phyloP scores from a whole-genome alignment of 257 asterid species.

The Solanum sejunctum region DNA sequence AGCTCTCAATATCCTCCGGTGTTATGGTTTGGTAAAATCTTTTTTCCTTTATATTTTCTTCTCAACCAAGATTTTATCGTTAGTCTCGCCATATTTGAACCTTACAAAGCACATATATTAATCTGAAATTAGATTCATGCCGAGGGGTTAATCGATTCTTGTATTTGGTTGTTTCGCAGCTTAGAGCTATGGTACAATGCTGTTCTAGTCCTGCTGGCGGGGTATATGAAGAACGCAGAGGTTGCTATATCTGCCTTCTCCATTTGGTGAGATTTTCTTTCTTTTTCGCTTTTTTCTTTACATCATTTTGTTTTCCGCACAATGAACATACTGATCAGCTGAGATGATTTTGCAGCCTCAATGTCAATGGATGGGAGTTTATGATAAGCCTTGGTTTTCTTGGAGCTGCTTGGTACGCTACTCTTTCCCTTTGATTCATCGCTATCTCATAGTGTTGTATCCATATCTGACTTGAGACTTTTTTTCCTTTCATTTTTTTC shows the following conservation, averaged over 20 bases:
- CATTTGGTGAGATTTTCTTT: constrained; percentile 37
- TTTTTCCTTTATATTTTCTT: neutral
- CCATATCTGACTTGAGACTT: neutral
- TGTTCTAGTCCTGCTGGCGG: constrained; percentile 70
- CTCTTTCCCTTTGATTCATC: neutral
- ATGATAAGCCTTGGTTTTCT: constrained; percentile 75
- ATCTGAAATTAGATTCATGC: neutral
- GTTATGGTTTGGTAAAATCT: constrained; percentile 71
- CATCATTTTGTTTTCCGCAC: neutral
- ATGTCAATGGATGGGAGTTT: constrained; percentile 76
- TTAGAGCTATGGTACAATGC: constrained; percentile 88
- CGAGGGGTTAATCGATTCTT: neutral
- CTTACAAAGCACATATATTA: neutral
- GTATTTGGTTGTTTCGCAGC: constrained; percentile 19
- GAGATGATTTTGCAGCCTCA: constrained; percentile 36
- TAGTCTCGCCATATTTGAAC: neutral
- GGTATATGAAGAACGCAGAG: constrained; percentile 78
- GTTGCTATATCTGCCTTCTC: constrained; percentile 87
- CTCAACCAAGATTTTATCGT: neutral
- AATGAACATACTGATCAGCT: neutral
- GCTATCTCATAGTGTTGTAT: neutral
- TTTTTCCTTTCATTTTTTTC: neutral
- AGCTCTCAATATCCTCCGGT: constrained; percentile 76
- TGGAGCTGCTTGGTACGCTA: constrained; percentile 65
- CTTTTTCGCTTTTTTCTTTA: neutral